A percentile compares a stretch with the other conserved stretches of the same genome.
phyloP scores from a whole-genome alignment of 441 rosid species.

The Aquilaria agallochum region DNA sequence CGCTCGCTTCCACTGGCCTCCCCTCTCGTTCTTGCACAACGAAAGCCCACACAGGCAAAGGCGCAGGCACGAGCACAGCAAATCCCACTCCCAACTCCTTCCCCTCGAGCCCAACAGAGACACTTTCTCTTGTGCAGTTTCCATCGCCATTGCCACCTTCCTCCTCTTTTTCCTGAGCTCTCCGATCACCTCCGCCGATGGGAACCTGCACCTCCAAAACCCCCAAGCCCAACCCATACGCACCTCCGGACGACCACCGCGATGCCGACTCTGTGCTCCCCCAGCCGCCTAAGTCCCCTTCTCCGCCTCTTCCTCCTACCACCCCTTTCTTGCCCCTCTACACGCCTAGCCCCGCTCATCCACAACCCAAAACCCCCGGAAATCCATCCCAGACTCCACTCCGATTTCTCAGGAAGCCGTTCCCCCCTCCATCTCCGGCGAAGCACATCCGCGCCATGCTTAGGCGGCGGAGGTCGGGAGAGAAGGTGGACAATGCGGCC shows the following conservation, averaged over 20 bases:
- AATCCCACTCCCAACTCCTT: too few species aligned
- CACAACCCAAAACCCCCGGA: slow-evolving; percentile 42
- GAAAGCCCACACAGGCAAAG: too few species aligned
- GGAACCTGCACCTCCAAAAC: slow-evolving; percentile 82
- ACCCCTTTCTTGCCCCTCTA: slow-evolving; percentile 77
- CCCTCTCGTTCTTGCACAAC: too few species aligned
- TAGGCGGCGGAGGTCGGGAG: slow-evolving; percentile 39
- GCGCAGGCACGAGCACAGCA: too few species aligned
- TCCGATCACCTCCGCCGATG: slow-evolving; percentile 27
- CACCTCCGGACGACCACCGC: slow-evolving; percentile 33
- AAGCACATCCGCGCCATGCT: slow-evolving; percentile 81
- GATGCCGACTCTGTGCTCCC: slow-evolving; percentile 30
- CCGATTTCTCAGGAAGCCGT: slow-evolving; percentile 52
- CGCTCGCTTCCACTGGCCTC: too few species aligned
- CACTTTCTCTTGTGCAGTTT: too few species aligned
- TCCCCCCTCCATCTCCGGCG: slow-evolving; percentile 95
- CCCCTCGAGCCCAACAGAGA: too few species aligned
- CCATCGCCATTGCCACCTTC: too few species aligned
- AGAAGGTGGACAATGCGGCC: slow-evolving; percentile 27
- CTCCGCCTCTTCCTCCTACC: slow-evolving; percentile 25
- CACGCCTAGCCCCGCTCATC: slow-evolving; percentile 75
- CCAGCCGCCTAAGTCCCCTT: slow-evolving; percentile 30
- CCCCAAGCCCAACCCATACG: slow-evolving; percentile 64
- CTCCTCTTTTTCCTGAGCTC: too few species aligned
- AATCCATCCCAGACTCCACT: slow-evolving; percentile 45